Conservation (phyloP, 2,329 filamentous ascomycete species). For the Calycina herbarum region DNA sequence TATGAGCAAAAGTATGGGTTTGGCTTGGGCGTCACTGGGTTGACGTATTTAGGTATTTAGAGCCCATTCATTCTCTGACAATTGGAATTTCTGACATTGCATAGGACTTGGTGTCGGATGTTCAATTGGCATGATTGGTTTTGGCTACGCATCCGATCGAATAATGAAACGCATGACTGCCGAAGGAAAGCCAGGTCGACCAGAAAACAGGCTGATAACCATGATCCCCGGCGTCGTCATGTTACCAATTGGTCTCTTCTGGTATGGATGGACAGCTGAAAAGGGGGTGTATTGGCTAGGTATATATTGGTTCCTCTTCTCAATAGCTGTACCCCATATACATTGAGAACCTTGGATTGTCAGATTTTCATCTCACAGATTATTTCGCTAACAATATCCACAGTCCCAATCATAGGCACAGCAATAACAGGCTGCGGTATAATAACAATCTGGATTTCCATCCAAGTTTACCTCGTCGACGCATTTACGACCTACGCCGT, state of each 20-base stretch:
- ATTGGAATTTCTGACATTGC: neutral
- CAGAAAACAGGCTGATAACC: neutral
- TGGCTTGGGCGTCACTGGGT: slow-evolving; percentile 40
- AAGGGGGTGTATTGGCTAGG: slow-evolving; percentile 5
- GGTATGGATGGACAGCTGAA: slow-evolving; percentile 6
- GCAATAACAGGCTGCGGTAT: neutral
- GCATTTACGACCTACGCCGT: slow-evolving; percentile 43
- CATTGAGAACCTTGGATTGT: too few relatives aligned
- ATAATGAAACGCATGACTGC: neutral
- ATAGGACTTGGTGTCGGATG: neutral
- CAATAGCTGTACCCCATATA: neutral
- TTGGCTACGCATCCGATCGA: neutral
- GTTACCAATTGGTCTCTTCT: neutral
- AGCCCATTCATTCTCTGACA: too few relatives aligned
- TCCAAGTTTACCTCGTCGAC: slow-evolving; percentile 44
- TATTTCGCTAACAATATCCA: neutral
- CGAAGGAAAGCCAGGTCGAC: neutral
- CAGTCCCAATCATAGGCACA: slow-evolving; percentile 8
- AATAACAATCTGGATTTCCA: slow-evolving; percentile 8
- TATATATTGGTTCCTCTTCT: neutral
- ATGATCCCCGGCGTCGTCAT: neutral
- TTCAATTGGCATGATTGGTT: neutral
- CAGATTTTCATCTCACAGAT: neutral
- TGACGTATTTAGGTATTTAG: slow-evolving; percentile 37
- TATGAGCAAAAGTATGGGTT: slow-evolving; percentile 46